phyloP scores from a whole-genome alignment of 1,284 basidiomycete genomes.

The Malassezia furfur region DNA sequence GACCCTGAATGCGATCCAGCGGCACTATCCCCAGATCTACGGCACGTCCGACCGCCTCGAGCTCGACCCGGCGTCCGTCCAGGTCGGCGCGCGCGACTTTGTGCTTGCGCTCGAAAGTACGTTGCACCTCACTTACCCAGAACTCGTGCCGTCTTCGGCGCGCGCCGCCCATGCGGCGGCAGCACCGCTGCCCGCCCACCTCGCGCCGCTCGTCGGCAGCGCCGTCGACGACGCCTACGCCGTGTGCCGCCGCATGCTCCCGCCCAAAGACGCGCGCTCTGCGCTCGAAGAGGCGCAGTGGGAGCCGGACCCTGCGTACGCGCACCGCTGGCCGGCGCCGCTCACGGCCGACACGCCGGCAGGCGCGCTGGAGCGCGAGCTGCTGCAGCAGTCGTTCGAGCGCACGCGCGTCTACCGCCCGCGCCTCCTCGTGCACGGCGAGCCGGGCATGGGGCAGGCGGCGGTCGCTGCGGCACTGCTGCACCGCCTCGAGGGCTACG shows the following conservation, averaged over 20 bases:
- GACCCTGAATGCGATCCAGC: constrained; percentile 87
- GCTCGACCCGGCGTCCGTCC: constrained; percentile 75
- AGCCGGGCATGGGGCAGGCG: constrained; percentile 75
- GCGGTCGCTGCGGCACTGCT: constrained; percentile 82
- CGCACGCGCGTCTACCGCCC: constrained; percentile 82
- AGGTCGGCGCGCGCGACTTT: constrained; percentile 81
- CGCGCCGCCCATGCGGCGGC: constrained; percentile 78
- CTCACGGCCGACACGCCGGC: constrained; percentile 7
- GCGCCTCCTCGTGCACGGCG: constrained; percentile 73
- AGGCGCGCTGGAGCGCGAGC: constrained; percentile 40
- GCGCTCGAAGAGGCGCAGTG: constrained; percentile 83
- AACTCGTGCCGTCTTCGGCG: constrained; percentile 74
- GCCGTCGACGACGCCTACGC: constrained; percentile 64
- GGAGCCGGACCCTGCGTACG: constrained; percentile 57
- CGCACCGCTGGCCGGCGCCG: constrained; percentile 30
- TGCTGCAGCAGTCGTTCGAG: constrained; percentile 64
- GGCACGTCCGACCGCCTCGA: constrained; percentile 76
- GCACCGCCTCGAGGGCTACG: constrained; percentile 89
- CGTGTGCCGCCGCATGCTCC: constrained; percentile 54
- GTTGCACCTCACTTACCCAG: constrained; percentile 1
- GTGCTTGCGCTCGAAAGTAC: constrained; percentile 93
- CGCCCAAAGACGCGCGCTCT: constrained; percentile 48
- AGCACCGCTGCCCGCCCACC: constrained; percentile 70
- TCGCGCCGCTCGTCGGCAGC: constrained; percentile 67
- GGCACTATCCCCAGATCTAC: constrained; percentile 95